These are phyloP conservation scores for Malassezia vespertilionis DNA, from an alignment of 1,284 basidiomycete genomes.

Conservation along the genomic window DNA sequence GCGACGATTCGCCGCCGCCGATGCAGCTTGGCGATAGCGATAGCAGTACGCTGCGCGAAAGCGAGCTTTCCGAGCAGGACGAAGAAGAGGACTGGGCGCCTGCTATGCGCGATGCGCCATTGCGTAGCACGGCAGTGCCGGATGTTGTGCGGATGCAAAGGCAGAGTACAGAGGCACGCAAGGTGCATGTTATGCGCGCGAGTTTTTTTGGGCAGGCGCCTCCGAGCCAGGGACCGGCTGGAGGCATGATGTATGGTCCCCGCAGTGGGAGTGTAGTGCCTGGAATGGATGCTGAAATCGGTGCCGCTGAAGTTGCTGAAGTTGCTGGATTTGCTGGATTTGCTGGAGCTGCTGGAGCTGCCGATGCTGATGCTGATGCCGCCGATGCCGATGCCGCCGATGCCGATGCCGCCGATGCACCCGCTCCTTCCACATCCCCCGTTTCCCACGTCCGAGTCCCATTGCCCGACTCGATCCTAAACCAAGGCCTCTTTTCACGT, in stretches of 20 bases:
- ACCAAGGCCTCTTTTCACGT: constrained; percentile 49
- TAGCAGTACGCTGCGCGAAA: constrained; percentile 2
- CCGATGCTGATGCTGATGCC: not conserved
- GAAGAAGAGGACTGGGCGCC: constrained; percentile 29
- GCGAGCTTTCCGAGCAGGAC: constrained; percentile 8
- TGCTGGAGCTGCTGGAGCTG: not conserved
- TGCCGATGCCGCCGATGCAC: not conserved
- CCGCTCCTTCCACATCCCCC: constrained; percentile 1
- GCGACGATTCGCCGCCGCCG: too few relatives aligned
- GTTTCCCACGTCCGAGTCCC: constrained; percentile 3
- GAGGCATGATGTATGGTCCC: constrained; percentile 10
- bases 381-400: not conserved
- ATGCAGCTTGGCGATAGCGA: too few relatives aligned
- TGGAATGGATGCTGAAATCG: not conserved
- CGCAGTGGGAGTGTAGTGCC: not conserved
- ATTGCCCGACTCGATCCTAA: not conserved
- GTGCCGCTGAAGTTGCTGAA: not conserved
- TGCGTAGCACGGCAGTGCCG: constrained; percentile 10
- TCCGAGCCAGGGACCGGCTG: constrained; percentile 15
- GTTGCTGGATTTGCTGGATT: not conserved
- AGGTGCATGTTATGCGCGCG: constrained; percentile 47
- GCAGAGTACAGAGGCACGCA: constrained; percentile 25
- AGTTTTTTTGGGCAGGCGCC: constrained; percentile 44
- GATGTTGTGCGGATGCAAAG: constrained; percentile 1
- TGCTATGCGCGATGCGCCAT: constrained; percentile 17